Percentiles rank a stretch among this genome's conserved stretches.
Evolutionary conservation across 495 filamentous ascomycete species (phyloP).

Genomic region (Darksidea phi): DNA sequence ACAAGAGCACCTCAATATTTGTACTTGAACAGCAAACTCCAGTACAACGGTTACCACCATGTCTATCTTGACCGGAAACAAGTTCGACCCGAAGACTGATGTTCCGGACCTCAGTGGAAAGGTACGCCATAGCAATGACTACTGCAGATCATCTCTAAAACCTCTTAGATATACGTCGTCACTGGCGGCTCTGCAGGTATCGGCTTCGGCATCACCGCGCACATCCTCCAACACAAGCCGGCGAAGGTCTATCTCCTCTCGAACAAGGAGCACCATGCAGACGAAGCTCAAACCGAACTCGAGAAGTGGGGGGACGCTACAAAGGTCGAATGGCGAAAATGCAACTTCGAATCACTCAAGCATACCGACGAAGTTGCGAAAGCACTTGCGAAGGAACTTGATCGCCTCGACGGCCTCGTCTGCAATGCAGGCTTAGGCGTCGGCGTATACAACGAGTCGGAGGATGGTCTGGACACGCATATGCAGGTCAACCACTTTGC

Average conservation of each 20-base stretch:
- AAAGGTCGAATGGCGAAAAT: constrained; percentile 35
- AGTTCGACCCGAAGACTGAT: constrained; percentile 49
- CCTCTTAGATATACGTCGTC: constrained; percentile 34
- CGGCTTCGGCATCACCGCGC: constrained; percentile 52
- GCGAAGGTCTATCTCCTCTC: constrained; percentile 51
- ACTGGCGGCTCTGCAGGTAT: constrained; percentile 47
- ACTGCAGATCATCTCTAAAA: not conserved
- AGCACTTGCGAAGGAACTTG: constrained; percentile 31
- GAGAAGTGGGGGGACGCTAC: constrained; percentile 35
- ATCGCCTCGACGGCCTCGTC: constrained; percentile 37
- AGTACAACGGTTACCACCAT: not conserved
- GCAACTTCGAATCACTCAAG: constrained; percentile 37
- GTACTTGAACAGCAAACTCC: no score
- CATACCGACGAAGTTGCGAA: constrained; percentile 36
- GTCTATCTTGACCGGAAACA: constrained; percentile 36
- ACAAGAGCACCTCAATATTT: no score
- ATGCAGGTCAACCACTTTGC: constrained; percentile 43
- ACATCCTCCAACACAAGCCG: constrained; percentile 53
- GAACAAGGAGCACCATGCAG: constrained; percentile 41
- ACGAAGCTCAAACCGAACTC: constrained; percentile 36
- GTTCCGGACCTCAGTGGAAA: constrained; percentile 48
- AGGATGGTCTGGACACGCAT: constrained; percentile 42
- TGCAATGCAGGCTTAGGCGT: constrained; percentile 43
- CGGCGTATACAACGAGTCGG: constrained; percentile 39
- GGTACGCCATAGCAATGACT: constrained; percentile 12